Base-by-base conservation (phyloP, 2,329 filamentous ascomycete species). In the Didymella lethalis region DNA sequence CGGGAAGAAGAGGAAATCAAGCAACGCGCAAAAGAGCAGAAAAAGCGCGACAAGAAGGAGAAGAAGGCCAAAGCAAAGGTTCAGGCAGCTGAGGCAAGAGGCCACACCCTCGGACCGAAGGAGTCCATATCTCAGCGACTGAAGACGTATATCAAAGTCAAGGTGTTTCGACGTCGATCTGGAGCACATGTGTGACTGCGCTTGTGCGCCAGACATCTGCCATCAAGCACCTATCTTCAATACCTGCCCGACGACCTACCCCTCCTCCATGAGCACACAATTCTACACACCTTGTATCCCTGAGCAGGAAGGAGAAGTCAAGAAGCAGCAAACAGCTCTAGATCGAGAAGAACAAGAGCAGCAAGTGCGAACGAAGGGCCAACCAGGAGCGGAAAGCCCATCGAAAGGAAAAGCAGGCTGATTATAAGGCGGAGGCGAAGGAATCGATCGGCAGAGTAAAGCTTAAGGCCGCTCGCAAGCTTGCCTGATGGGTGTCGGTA, bases 401-500 rank as follows among this genome's bases (percentile, higher is more conserved):
- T 40, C 36, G 36, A 7, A 40, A 40, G 11, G 36, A 40, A 12
- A 48, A 53, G 26, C 18, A 26, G 28, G 46, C 49, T 20, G 40
- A 46, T n/a, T 50, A 41, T 11, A 6, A 25, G 20, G 14, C 3
- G 1, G 54, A 49, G 18, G 53, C 26, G 25, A 57, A 48, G 40
- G 26, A 46, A 8, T 5, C 49, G 28, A 18, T 57, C 23, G 36
- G 23, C 7, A 54, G 44, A 44, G 34, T 7, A 20, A 56, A 59
- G 36, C 43, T 46, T 34, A 52, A 34, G 18, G 40, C 43, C 18
- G 18, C 49, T 16, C 36, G 45, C 18, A 54, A 40, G 43, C 29
- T 48, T 38, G 28, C 34, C 48, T 62, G 23, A 64, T 62, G 59
- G 59, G 57, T 32, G 12, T 6, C 31, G 31, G 31, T 36, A 47